Evolutionary conservation across 805 yeast genomes (phyloP).

Genomic region (Saccharomycopsis vini): DNA sequence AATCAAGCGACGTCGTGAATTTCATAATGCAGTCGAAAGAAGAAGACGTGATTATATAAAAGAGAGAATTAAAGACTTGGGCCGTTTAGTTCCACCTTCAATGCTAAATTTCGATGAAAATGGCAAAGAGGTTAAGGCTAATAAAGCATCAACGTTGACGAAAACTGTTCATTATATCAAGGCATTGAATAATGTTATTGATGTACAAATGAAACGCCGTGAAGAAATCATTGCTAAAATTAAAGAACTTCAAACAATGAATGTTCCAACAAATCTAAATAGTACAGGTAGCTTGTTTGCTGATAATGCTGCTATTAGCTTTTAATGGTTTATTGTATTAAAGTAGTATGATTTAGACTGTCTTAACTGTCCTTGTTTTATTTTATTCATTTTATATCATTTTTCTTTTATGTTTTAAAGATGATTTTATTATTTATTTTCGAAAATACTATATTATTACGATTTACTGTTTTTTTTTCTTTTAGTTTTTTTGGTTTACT

Average conservation of each 20-base stretch:
- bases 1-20: conserved; percentile 68
- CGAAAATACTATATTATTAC: too few species aligned
- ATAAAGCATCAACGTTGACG: conserved; percentile 69
- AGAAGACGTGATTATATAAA: conserved; percentile 86
- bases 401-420: too few species aligned
- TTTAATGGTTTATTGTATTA: too few species aligned
- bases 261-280: too few species aligned
- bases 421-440: too few species aligned
- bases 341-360: too few species aligned
- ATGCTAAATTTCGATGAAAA: conserved; percentile 39
- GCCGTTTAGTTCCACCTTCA: conserved; percentile 71
- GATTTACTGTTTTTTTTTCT: too few species aligned
- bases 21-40: conserved; percentile 91
- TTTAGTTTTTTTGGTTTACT: too few species aligned
- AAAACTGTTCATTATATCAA: conserved; percentile 74
- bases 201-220: conserved; percentile 43
- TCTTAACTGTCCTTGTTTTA: too few species aligned
- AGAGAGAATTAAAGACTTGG: conserved; percentile 78
- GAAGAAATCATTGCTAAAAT: conserved; percentile 33
- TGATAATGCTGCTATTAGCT: too few species aligned
- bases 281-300: neutral
- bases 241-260: conserved; percentile 24
- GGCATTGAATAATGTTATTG: conserved; percentile 53
- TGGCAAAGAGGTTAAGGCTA: conserved; percentile 66
- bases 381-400: too few species aligned